phyloP scores from a whole-genome alignment of 2,329 filamentous ascomycete genomes.

The Pyrenophora seminiperda region DNA sequence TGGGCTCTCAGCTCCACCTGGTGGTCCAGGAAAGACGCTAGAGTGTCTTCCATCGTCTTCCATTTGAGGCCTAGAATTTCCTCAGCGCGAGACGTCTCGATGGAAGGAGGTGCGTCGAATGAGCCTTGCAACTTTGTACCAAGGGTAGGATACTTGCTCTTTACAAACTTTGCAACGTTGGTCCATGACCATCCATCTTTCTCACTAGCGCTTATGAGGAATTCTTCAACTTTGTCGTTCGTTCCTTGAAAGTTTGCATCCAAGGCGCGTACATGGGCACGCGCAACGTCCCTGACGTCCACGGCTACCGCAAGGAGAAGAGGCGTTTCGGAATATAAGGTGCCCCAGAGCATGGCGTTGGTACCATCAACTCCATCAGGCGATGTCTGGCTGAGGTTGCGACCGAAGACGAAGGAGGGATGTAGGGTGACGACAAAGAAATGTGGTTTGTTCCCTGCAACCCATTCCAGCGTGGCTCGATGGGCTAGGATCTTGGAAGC shows the following conservation, averaged over 20 bases:
- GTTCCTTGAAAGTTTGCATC: too few relatives aligned
- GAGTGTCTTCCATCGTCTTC: constrained; percentile 15
- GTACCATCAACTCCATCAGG: constrained; percentile 21
- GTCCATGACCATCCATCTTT: constrained; percentile 20
- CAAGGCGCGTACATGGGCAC: constrained; percentile 30
- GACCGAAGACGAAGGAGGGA: constrained; percentile 32
- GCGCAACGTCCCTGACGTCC: constrained; percentile 35
- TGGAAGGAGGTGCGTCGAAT: constrained; percentile 4
- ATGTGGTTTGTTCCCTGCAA: constrained; percentile 20
- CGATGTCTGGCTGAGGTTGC: constrained; percentile 24
- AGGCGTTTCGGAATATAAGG: constrained; percentile 16
- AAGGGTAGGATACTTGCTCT: constrained; percentile 20
- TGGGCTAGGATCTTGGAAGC: constrained; percentile 36
- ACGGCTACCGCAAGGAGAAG: constrained; percentile 18
- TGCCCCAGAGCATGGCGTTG: constrained; percentile 25
- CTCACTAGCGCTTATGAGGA: neutral
- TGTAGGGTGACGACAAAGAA: constrained; percentile 34
- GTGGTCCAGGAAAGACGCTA: neutral
- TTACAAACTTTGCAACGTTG: constrained; percentile 17
- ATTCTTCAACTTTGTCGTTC: neutral
- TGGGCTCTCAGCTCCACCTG: neutral
- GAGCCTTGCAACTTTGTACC: constrained; percentile 12
- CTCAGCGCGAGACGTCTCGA: constrained; percentile 20
- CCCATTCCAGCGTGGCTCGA: constrained; percentile 30
- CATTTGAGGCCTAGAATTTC: constrained; percentile 21